Percentiles rank a stretch among this genome's conserved stretches.
phyloP scores from a whole-genome alignment of 1,284 basidiomycete genomes.

The Cryptococcus sp. region DNA sequence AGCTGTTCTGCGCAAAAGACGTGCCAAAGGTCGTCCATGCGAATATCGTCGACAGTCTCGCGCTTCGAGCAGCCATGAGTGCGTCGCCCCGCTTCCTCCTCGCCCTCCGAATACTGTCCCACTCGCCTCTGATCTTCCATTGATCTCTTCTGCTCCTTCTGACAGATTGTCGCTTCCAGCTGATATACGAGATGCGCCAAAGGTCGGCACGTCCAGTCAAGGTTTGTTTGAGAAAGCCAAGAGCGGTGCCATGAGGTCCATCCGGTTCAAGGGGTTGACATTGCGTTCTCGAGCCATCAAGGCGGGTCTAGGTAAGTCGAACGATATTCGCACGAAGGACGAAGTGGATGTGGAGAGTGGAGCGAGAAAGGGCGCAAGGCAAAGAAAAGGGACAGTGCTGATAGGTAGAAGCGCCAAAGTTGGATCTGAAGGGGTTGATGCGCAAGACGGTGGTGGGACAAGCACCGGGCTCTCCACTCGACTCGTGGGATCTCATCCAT shows the following conservation, averaged over 20 bases:
- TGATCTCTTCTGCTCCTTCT: too few relatives aligned
- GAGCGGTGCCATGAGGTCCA: constrained; percentile 6
- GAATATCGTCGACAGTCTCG: constrained; percentile 15
- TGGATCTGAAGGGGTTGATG: constrained; percentile 8
- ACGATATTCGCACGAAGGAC: too few relatives aligned
- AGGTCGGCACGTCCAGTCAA: constrained; percentile 2
- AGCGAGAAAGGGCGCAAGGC: too few relatives aligned
- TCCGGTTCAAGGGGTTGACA: constrained; percentile 21
- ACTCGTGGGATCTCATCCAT: constrained; percentile 18
- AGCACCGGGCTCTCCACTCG: constrained; percentile 11
- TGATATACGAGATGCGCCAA: constrained; percentile 10
- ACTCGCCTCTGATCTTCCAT: too few relatives aligned
- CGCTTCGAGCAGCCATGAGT: constrained; percentile 16
- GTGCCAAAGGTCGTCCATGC: constrained; percentile 16
- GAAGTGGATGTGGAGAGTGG: too few relatives aligned
- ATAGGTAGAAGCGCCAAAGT: constrained; percentile 11
- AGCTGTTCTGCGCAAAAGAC: constrained; percentile 17
- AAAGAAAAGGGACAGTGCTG: too few relatives aligned
- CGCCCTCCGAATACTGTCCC: too few relatives aligned
- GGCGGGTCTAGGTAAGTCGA: constrained; percentile 9
- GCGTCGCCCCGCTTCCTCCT: neutral
- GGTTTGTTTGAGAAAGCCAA: constrained; percentile 8
- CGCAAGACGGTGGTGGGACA: constrained; percentile 12
- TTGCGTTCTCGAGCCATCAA: constrained; percentile 12
- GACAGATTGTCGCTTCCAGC: neutral